Conservation (phyloP, 768 basidiomycete species). For the Tephrocybe sp. region DNA sequence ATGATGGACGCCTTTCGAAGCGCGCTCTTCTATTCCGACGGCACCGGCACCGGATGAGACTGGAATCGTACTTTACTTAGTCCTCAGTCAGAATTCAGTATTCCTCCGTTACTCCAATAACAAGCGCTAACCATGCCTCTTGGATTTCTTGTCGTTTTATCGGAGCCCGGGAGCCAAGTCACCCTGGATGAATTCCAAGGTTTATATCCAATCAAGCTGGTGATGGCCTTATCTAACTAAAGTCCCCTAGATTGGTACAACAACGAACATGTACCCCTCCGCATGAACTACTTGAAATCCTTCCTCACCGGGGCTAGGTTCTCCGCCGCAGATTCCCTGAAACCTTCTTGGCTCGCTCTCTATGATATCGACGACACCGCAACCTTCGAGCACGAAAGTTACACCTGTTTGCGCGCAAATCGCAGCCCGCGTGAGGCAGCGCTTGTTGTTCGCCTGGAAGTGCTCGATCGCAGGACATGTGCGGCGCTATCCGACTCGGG, state of each 20-base stretch:
- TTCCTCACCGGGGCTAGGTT: slow-evolving; percentile 52
- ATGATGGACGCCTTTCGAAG: too few relatives aligned
- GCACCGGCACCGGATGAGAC: too few relatives aligned
- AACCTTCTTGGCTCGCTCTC: slow-evolving; percentile 47
- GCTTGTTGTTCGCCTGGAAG: slow-evolving; percentile 39
- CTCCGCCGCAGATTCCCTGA: slow-evolving; percentile 31
- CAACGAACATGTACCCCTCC: slow-evolving; percentile 54
- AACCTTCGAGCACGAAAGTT: slow-evolving; percentile 40
- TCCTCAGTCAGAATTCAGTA: not conserved
- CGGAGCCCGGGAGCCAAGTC: slow-evolving; percentile 42
- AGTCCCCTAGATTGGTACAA: slow-evolving; percentile 51
- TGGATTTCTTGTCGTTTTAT: slow-evolving; percentile 49
- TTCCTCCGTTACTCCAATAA: not conserved
- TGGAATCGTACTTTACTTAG: too few relatives aligned
- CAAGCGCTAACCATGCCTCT: slow-evolving; percentile 27
- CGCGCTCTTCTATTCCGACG: not conserved
- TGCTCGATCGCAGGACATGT: slow-evolving; percentile 44
- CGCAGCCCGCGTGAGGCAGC: slow-evolving; percentile 43
- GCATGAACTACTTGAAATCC: slow-evolving; percentile 42
- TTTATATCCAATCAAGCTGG: slow-evolving; percentile 10
- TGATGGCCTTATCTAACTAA: not conserved
- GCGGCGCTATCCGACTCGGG: slow-evolving; percentile 35
- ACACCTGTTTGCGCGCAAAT: slow-evolving; percentile 43
- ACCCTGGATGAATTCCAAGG: slow-evolving; percentile 50
- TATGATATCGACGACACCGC: slow-evolving; percentile 46